Base-by-base conservation (phyloP, 768 basidiomycete genomes). In the Boletus eberwhitei region DNA sequence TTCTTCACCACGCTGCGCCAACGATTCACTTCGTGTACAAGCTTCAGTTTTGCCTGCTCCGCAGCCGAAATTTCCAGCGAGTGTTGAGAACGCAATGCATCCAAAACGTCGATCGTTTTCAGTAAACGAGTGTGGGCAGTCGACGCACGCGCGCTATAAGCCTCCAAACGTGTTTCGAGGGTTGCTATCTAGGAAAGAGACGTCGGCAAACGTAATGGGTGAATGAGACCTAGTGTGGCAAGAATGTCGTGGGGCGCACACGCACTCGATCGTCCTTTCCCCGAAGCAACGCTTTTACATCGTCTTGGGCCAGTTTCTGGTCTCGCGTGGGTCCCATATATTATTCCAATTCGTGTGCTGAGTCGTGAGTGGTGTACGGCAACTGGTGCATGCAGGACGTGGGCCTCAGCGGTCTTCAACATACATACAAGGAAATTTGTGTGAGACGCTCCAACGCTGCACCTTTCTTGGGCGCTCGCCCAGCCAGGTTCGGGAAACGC, bases 31-130 rank as follows among this genome's bases (percentile, higher is more conserved):
- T 77, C 74, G 8, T 62, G 64, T n/a, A 68, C 64, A 7, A 83
- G 66, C 19, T 53, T 67, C 34, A 69, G 59, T 48, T 72, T 73
- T 17, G 69, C 70, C 17, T 64, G 63, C 19, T 65, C 62, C 48
- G 73, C 69, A 1, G 63, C 57, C 6, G 67, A 64, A 9, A 81
- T 61, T 43, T 85, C 81, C 5, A 66, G 55, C 0, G 67, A 66
- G 52, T 83, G 77, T 21, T 65, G 55, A 17, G 61, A 58, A 37
- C 76, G 75, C 24, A 76, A 56, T 4, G 74, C 66, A 58, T 84
- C 83, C 35, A 84, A 64, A 3, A 74, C 69, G 57, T 83, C 81
- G 11, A 82, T 70, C 0, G 80, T 76, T n/a, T 74, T 68, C 41
- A 77, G 56, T 22, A 85, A 70, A 22, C 82, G 80, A 17, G 70